A percentile compares a stretch with the other conserved stretches of the same genome.
Evolutionary conservation across 805 yeast genomes (phyloP).

Genomic region (Wickerhamiella domercqiae): DNA sequence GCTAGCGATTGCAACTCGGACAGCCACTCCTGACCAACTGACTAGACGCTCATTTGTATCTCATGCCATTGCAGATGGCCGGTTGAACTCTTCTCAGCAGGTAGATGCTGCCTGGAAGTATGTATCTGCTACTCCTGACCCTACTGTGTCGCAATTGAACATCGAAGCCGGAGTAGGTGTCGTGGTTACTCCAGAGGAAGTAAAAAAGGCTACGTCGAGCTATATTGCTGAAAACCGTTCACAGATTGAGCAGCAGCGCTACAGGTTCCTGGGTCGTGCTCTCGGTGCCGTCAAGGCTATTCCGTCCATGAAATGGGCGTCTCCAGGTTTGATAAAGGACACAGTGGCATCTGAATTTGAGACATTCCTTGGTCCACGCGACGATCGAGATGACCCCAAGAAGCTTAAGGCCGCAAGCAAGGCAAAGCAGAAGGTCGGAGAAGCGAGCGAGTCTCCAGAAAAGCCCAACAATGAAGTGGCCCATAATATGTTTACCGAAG

Average conservation of each 20-base stretch:
- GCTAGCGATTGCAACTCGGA: conserved; percentile 59
- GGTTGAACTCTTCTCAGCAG: conserved; percentile 54
- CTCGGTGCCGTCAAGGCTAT: conserved; percentile 63
- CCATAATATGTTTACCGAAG: conserved; percentile 68
- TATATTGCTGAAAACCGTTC: conserved; percentile 46
- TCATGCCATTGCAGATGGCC: conserved; percentile 46
- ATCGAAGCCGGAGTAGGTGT: conserved; percentile 64
- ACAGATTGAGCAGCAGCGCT: conserved; percentile 56
- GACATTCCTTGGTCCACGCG: conserved; percentile 77
- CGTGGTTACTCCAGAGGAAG: conserved; percentile 50
- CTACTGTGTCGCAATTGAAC: conserved; percentile 39
- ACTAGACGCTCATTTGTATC: conserved; percentile 38
- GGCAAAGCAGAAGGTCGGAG: conserved; percentile 8
- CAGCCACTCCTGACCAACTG: conserved; percentile 28
- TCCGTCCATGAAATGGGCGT: conserved; percentile 79
- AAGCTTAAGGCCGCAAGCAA: conserved; percentile 21
- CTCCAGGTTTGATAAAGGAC: conserved; percentile 75
- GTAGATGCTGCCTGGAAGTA: conserved; percentile 65
- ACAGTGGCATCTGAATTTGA: conserved; percentile 65
- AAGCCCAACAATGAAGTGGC: too few relatives aligned
- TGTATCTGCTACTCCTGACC: conserved; percentile 32
- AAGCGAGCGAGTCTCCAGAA: conserved; percentile 8
- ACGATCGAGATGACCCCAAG: conserved; percentile 63
- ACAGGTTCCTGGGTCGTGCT: conserved; percentile 59
- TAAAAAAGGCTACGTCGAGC: conserved; percentile 37